Evolutionary conservation across 768 basidiomycete species (phyloP), one percentile per base, ranked within the genome.

Genomic region (Tylopilus intermedius): DNA sequence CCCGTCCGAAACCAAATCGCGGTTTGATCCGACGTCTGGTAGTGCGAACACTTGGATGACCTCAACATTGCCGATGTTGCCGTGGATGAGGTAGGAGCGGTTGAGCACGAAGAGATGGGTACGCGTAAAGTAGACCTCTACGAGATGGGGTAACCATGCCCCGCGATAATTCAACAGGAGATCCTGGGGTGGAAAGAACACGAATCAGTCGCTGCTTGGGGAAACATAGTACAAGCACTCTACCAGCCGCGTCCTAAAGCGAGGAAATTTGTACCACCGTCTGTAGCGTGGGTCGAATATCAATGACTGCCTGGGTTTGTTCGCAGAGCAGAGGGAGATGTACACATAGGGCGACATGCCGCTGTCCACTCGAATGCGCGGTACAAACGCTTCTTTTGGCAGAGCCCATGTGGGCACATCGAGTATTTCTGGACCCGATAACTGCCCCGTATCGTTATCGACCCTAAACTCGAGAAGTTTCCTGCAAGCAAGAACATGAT

Each of bases 191-290:
- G 24, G 18, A 18, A 18, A 18, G 21, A 24, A 38, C 4, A 7
- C 6, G 24, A 56, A 45, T 5, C 8, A 24, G 24, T 24, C 24
- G 14, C n/a, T 45, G 10, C n/a, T 37, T 18, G 18, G n/a, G 9
- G 5, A 21, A 2, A 10, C 2, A 4, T 5, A n/a, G 15, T 6
- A 18, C 38, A 45, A 8, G 48, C 4, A 38, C n/a, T 13, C 2
- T 48, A 62, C 60, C 54, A 51, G 22, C 26, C 44, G 59, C 6
- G 54, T 56, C 39, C 56, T 50, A 18, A 62, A 65, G 8, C 38
- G 47, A 11, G 62, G 62, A 21, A 59, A 63, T 41, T 62, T 65
- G 52, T 56, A 59, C 48, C 61, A 62, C 21, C 27, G 63, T 35
- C 59, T 53, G 26, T 6, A 29, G 13, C 22, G 38, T 4, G 53